phyloP scores from a whole-genome alignment of 306 rosid genomes.

The Dicorynia guianensis region DNA sequence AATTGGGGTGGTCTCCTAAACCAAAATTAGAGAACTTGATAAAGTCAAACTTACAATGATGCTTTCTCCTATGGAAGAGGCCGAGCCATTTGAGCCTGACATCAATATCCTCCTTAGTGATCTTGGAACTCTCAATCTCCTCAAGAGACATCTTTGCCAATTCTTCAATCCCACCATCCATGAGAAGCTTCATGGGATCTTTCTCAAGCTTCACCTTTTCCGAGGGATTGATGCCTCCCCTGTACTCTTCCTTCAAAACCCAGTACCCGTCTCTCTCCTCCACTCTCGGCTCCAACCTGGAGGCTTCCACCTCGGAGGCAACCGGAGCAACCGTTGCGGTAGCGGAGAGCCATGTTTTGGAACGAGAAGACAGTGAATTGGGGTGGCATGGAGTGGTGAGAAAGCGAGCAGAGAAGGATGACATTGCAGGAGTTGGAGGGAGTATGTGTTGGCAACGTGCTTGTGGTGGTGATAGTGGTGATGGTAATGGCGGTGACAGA shows the following conservation, averaged over 20 bases:
- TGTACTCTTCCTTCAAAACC: constrained; percentile 80
- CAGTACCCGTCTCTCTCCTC: constrained; percentile 78
- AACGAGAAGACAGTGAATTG: constrained; percentile 35
- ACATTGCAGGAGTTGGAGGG: constrained; percentile 40
- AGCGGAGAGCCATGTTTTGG: constrained; percentile 50
- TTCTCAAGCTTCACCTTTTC: constrained; percentile 82
- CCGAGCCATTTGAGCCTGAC: constrained; percentile 99
- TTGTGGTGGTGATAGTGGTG: not conserved
- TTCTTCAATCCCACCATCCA: constrained; percentile 78
- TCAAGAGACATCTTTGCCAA: constrained; percentile 70
- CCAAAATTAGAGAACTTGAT: not conserved
- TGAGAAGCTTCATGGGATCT: constrained; percentile 89
- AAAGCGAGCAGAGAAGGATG: constrained; percentile 67
- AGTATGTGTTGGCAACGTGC: not conserved
- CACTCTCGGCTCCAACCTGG: constrained; percentile 80
- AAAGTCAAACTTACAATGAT: constrained; percentile 70
- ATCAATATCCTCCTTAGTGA: constrained; percentile 82
- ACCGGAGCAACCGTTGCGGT: constrained; percentile 54
- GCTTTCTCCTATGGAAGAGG: constrained; percentile 90
- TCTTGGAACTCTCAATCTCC: constrained; percentile 72
- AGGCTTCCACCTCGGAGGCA: constrained; percentile 43
- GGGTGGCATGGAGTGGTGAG: constrained; percentile 53
- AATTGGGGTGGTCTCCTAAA: not conserved
- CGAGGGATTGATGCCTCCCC: constrained; percentile 73
- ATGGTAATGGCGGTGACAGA: constrained; percentile 4